phyloP scores from a whole-genome alignment of 2,329 filamentous ascomycete genomes.

The Pseudogymnoascus sp. region DNA sequence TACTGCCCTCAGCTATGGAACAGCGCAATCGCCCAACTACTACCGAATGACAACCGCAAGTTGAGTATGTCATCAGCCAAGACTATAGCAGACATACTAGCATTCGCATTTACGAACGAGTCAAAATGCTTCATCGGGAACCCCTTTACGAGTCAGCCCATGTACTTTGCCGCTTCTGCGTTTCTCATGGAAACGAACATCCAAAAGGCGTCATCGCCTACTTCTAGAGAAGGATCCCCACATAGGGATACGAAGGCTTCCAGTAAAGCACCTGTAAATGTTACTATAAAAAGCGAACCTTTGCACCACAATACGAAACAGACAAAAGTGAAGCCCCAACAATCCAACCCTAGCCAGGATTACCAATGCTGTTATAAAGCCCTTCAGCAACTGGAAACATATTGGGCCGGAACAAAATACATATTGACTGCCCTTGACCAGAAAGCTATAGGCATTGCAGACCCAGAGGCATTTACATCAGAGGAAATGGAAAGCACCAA shows the following conservation, averaged over 20 bases:
- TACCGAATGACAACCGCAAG: slow-evolving; percentile 67
- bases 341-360: slow-evolving; percentile 12
- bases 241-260: slow-evolving; percentile 12
- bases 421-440: slow-evolving; percentile 81
- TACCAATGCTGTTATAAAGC: slow-evolving; percentile 83
- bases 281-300: slow-evolving; percentile 18
- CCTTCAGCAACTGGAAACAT: slow-evolving; percentile 68
- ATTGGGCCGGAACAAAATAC: slow-evolving; percentile 82
- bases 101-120: slow-evolving; percentile 78
- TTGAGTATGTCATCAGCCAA: slow-evolving; percentile 52
- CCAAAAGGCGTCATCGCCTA: slow-evolving; percentile 55
- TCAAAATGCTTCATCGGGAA: slow-evolving; percentile 80
- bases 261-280: slow-evolving; percentile 13
- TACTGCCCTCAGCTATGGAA: slow-evolving; percentile 78
- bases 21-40: slow-evolving; percentile 59
- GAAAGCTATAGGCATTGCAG: slow-evolving; percentile 74
- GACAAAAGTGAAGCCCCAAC: background rate
- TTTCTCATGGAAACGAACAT: slow-evolving; percentile 77
- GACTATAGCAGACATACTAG: slow-evolving; percentile 81
- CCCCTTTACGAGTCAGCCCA: slow-evolving; percentile 82
- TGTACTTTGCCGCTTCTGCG: slow-evolving; percentile 84
- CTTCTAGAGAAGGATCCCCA: slow-evolving; percentile 45
- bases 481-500: slow-evolving; percentile 74
- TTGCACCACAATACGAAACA: slow-evolving; percentile 23
- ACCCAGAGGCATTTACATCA: slow-evolving; percentile 57